A percentile compares a stretch with the other conserved stretches of the same genome.
phyloP scores from a whole-genome alignment of 2,329 filamentous ascomycete species.

The Fusarium sp. region DNA sequence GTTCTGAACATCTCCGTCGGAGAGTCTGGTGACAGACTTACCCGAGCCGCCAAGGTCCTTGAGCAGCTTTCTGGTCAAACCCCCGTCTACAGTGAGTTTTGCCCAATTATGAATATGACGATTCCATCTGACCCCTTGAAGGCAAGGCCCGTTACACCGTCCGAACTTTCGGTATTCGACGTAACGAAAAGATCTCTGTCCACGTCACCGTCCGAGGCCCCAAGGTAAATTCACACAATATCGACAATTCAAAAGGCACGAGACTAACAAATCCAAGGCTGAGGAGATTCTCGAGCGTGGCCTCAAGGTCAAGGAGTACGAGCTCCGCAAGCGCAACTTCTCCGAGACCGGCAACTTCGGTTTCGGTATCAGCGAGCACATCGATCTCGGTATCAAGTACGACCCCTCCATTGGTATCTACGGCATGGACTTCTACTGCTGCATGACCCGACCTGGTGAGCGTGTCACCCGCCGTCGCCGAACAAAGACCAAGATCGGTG shows the following conservation, averaged over 20 bases:
- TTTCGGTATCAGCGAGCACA: conserved; percentile 99
- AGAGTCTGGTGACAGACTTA: conserved; percentile 99
- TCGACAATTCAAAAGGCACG: not conserved
- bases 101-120: conserved; percentile 14
- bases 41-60: conserved; percentile 99
- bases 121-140: conserved; percentile 52
- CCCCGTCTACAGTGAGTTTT: conserved; percentile 92
- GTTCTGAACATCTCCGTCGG: conserved; percentile 99
- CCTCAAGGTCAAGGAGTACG: conserved; percentile 99
- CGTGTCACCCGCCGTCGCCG: conserved; percentile 96
- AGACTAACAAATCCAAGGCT: conserved; percentile 64
- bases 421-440: conserved; percentile 99
- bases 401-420: conserved; percentile 98
- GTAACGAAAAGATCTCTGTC: conserved; percentile 99
- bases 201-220: conserved; percentile 99
- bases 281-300: conserved; percentile 99
- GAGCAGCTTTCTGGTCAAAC: conserved; percentile 99
- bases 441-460: conserved; percentile 99
- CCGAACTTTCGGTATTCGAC: conserved; percentile 99
- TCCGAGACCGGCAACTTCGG: conserved; percentile 99
- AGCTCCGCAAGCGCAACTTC: conserved; percentile 99
- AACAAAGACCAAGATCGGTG: conserved; percentile 85
- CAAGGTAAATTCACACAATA: conserved; percentile 60
- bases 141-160: conserved; percentile 99
- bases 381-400: conserved; percentile 99